Evolutionary conservation across 768 basidiomycete species (phyloP), one percentile per base, ranked within the genome.

Genomic region (Peribolospora baueri): DNA sequence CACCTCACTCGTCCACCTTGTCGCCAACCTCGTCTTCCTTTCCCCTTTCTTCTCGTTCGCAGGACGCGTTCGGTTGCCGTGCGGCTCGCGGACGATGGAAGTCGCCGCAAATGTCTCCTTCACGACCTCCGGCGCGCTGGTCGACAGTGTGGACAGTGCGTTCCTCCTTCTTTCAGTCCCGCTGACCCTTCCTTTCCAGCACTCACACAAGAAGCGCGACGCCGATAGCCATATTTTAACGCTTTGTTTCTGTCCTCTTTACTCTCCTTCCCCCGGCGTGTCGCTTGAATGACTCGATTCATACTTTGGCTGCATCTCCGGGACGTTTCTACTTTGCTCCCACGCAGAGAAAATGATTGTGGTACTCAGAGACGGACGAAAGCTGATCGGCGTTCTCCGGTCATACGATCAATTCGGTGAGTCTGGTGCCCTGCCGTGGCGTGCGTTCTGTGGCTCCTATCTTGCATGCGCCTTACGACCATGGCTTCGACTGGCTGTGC

Each of bases 91-190:
- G 25, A 25, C 47, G 4, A 59, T 61, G 58, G 57, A 61, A 48
- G 51, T 56, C 4, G 50, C 59, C 45, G 47, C 50, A 40, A 65
- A 63, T 58, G 54, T 97, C 65, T 86, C 91, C 53, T 97, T 97
- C 72, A 98, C 93, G 58, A 98, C 93, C 25, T 95, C 90, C 53
- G 93, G 93, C 65, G 88, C 91, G 61, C 78, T 98, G 61, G 84
- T 95, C 69, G 93, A 97, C 76, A 87, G 87, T 70, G 93, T 98
- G 73, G 93, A 98, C 81, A 93, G 93, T 98, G 80, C 81, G 93
- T 70, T n/a, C 6, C 41, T 48, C 46, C 41, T 14, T 37, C 13
- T 7, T 9, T 25, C 8, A 3, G 14, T 37, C 48, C 13, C 8
- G 48, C 49, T 46, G 42, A n/a, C n/a, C 50, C 48, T 36, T 57